Evolutionary conservation across 1,284 basidiomycete species (phyloP).

Genomic region (Pseudozyma flocculosa): DNA sequence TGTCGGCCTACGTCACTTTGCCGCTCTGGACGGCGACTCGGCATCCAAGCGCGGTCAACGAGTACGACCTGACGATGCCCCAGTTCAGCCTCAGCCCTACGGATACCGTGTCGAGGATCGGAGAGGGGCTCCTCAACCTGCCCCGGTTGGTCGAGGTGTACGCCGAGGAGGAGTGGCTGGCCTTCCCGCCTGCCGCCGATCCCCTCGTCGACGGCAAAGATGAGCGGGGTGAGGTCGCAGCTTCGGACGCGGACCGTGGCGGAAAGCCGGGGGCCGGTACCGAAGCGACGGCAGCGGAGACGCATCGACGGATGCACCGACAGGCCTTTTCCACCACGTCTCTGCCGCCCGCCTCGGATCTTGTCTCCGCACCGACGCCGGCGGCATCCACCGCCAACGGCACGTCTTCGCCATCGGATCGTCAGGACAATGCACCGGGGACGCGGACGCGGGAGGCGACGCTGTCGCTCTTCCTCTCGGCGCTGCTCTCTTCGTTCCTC

Average conservation of each 20-base stretch:
- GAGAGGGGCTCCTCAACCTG: slow-evolving; percentile 88
- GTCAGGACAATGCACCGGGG: too few species aligned
- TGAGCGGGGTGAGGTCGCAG: too few species aligned
- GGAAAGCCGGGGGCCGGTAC: too few species aligned
- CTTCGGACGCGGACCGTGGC: too few species aligned
- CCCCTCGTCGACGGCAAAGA: too few species aligned
- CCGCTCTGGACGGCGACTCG: slow-evolving; percentile 66
- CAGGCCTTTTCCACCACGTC: slow-evolving; percentile 20
- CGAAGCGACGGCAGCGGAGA: slow-evolving; percentile 10
- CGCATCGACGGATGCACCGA: slow-evolving; percentile 13
- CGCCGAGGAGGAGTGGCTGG: slow-evolving; percentile 80
- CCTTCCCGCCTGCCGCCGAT: background rate
- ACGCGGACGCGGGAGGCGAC: slow-evolving; percentile 57
- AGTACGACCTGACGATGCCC: slow-evolving; percentile 76
- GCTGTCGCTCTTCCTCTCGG: slow-evolving; percentile 75
- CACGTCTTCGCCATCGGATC: slow-evolving; percentile 12
- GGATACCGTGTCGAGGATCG: slow-evolving; percentile 80
- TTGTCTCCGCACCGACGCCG: slow-evolving; percentile 60
- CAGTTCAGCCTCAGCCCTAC: slow-evolving; percentile 90
- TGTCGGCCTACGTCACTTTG: slow-evolving; percentile 71
- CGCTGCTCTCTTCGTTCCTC: slow-evolving; percentile 69
- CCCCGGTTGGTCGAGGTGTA: slow-evolving; percentile 92
- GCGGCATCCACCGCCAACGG: too few species aligned
- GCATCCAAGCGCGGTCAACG: slow-evolving; percentile 31
- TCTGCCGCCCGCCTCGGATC: too few species aligned